phyloP scores from a whole-genome alignment of 78 protist species.

The Dictyostelium intermedium region DNA sequence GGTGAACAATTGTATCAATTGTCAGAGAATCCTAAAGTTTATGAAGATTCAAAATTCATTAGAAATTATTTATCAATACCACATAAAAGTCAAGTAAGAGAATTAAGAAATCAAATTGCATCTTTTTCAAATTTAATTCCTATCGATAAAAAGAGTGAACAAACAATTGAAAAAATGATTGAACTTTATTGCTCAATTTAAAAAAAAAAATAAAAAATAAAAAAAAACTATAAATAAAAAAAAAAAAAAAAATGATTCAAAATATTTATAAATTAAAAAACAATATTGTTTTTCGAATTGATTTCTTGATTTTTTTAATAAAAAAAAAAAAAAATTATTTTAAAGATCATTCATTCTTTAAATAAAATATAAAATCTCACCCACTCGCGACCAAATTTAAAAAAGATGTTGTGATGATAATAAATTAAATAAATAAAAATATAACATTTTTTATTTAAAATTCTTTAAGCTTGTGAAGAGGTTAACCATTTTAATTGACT shows the following conservation, averaged over 20 bases:
- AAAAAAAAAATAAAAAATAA: neutral
- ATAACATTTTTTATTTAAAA: neutral
- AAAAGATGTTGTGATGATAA: no score
- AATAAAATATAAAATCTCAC: no score
- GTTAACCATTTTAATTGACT: constrained; percentile 44
- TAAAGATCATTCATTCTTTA: no score
- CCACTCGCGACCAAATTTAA: no score
- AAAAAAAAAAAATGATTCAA: no score
- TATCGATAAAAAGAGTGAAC: neutral
- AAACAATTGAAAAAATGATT: neutral
- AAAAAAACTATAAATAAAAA: neutral
- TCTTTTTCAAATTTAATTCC: neutral
- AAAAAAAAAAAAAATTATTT: no score
- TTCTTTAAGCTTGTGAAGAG: constrained; percentile 5
- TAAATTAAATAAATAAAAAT: neutral
- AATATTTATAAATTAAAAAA: no score
- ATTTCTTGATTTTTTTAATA: no score
- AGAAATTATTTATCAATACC: neutral
- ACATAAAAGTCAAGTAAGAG: neutral
- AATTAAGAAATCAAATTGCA: neutral
- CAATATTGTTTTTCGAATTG: no score
- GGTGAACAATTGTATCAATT: neutral
- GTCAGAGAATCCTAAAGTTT: neutral
- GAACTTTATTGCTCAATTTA: neutral
- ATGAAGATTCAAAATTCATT: neutral